phyloP scores from a whole-genome alignment of 176 grass and related monocot genomes.

The Luzula sylvatica region DNA sequence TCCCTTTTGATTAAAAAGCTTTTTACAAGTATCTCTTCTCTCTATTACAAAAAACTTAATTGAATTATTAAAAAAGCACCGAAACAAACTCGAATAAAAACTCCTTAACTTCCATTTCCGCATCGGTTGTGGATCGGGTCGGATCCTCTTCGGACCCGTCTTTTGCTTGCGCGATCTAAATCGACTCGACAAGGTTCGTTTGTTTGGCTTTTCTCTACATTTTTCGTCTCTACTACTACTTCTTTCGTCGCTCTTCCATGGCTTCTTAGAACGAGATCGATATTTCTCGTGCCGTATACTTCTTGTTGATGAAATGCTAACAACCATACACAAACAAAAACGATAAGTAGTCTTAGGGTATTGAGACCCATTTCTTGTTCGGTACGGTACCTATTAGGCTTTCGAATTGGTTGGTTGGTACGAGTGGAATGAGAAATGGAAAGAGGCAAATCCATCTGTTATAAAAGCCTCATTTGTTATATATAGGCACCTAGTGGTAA shows the following conservation, averaged over 20 bases:
- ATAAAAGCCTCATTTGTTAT: constrained; percentile 26
- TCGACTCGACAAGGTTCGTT: constrained; percentile 15
- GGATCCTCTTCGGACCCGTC: constrained; percentile 52
- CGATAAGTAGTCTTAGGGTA: constrained; percentile 21
- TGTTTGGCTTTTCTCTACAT: constrained; percentile 5
- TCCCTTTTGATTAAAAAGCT: constrained; percentile 18
- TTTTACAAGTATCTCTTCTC: constrained; percentile 33
- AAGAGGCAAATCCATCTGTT: constrained; percentile 21
- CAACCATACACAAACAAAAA: constrained; percentile 42
- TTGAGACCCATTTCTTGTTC: constrained; percentile 25
- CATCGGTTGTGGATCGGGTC: constrained; percentile 52
- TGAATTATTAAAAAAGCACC: constrained; percentile 19
- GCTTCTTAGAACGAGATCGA: constrained; percentile 15
- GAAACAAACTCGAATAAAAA: constrained; percentile 5
- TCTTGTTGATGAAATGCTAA: constrained; percentile 33
- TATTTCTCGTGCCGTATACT: constrained; percentile 21
- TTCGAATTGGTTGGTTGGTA: constrained; percentile 3
- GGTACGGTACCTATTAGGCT: background rate
- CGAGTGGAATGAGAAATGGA: constrained; percentile 12
- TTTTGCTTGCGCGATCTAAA: constrained; percentile 33
- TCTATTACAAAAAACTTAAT: constrained; percentile 26
- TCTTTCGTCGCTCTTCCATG: constrained; percentile 27
- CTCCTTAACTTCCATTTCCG: constrained; percentile 20
- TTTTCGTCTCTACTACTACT: constrained; percentile 2
- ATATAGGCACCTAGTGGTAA: constrained; percentile 24